phyloP scores from a whole-genome alignment of 305 asterid genomes.

The Fraxinus paxiana region DNA sequence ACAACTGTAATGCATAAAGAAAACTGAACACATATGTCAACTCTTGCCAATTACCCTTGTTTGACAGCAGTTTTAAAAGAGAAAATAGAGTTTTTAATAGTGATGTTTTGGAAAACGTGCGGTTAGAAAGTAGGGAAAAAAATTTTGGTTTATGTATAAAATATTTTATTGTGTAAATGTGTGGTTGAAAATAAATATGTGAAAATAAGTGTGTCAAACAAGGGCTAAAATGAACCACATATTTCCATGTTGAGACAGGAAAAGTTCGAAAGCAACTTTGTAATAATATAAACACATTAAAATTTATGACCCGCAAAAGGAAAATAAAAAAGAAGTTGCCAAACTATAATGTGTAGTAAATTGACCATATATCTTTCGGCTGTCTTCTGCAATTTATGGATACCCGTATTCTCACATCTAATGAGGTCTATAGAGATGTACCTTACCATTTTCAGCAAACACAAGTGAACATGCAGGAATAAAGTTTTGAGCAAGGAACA shows the following conservation, averaged over 20 bases:
- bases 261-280: neutral
- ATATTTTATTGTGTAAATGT: too few species aligned
- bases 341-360: neutral
- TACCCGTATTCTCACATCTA: neutral
- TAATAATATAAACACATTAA: neutral
- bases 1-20: neutral
- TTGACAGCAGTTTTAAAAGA: too few species aligned
- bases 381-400: neutral
- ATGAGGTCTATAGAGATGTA: neutral
- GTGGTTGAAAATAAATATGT: too few species aligned
- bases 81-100: too few species aligned
- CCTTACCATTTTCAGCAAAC: neutral
- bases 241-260: neutral
- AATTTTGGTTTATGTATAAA: too few species aligned
- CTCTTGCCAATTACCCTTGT: neutral
- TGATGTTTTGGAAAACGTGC: too few species aligned
- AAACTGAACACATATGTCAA: neutral
- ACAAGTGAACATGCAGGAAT: neutral
- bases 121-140: too few species aligned
- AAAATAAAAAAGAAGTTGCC: neutral
- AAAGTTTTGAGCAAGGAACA: neutral
- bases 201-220: too few species aligned
- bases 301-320: neutral
- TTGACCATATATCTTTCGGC: neutral
- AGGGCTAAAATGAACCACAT: neutral